phyloP scores from a whole-genome alignment of 352 stramenopile species.

The Globisporangium middletonii region DNA sequence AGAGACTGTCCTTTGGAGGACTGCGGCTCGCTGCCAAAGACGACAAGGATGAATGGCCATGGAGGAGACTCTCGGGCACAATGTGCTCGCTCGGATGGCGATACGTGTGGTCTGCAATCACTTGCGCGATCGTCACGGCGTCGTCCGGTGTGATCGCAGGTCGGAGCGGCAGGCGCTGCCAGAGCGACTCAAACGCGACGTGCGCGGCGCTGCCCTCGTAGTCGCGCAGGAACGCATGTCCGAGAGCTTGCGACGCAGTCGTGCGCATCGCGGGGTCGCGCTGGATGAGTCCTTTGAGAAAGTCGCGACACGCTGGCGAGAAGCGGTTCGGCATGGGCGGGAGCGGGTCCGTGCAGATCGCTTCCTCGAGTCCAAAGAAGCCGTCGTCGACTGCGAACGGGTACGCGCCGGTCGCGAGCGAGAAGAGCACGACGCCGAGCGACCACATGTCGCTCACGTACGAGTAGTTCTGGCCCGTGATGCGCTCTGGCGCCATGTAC shows the following conservation, averaged over 20 bases:
- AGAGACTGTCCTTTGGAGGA: constrained; percentile 6
- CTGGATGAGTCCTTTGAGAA: constrained; percentile 89
- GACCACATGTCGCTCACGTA: constrained; percentile 81
- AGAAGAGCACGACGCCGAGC: constrained; percentile 67
- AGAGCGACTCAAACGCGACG: constrained; percentile 27
- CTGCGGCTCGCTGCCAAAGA: not conserved
- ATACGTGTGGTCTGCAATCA: constrained; percentile 15
- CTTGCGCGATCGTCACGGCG: constrained; percentile 5
- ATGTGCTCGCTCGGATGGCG: constrained; percentile 12
- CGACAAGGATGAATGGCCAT: not conserved
- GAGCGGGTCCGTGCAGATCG: constrained; percentile 70
- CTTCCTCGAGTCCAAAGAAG: constrained; percentile 81
- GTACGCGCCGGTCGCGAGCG: constrained; percentile 55
- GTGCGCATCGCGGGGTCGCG: constrained; percentile 80
- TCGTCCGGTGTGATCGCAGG: constrained; percentile 10
- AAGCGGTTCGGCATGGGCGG: constrained; percentile 77
- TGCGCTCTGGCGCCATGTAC: constrained; percentile 94
- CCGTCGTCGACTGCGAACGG: constrained; percentile 70
- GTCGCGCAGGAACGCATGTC: constrained; percentile 82
- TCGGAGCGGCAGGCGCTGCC: constrained; percentile 30
- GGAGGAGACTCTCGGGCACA: not conserved
- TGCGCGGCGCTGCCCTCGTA: constrained; percentile 34
- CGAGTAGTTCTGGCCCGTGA: constrained; percentile 82
- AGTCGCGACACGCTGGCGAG: constrained; percentile 86
- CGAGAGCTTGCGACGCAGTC: constrained; percentile 78